Percentiles rank a stretch among this genome's conserved stretches.
phyloP scores from a whole-genome alignment of 345 rosid genomes.

The Kernera saxatilis region DNA sequence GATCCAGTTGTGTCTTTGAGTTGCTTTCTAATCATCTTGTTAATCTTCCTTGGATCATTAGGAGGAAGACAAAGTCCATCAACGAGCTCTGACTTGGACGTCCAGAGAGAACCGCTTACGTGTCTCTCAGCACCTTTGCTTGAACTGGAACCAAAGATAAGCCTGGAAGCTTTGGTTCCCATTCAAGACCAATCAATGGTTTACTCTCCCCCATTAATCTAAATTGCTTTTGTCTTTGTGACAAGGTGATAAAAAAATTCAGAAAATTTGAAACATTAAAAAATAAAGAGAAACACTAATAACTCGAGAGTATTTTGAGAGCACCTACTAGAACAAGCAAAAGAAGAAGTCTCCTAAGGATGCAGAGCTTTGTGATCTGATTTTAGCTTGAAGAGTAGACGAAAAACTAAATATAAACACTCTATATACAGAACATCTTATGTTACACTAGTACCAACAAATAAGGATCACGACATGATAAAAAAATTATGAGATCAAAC shows the following conservation, averaged over 20 bases:
- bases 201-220: conserved; percentile 47
- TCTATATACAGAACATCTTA: too few relatives aligned
- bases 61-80: conserved; percentile 86
- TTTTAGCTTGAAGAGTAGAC: neutral
- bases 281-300: neutral
- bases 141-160: conserved; percentile 15
- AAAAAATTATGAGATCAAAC: too few relatives aligned
- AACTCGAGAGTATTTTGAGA: neutral
- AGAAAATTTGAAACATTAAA: neutral
- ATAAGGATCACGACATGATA: too few relatives aligned
- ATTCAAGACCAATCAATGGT: conserved; percentile 67
- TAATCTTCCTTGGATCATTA: conserved; percentile 58
- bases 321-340: neutral
- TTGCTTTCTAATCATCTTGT: conserved; percentile 62
- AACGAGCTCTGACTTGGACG: conserved; percentile 50
- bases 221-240: neutral
- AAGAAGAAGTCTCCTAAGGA: neutral
- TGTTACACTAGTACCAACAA: too few relatives aligned
- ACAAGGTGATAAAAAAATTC: neutral
- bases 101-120: conserved; percentile 53
- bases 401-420: neutral
- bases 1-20: conserved; percentile 67
- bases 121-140: conserved; percentile 18
- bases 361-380: neutral
- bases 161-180: conserved; percentile 73